Conservation (phyloP, 2,329 filamentous ascomycete genomes). For the Microdochium trichocladiopsis region DNA sequence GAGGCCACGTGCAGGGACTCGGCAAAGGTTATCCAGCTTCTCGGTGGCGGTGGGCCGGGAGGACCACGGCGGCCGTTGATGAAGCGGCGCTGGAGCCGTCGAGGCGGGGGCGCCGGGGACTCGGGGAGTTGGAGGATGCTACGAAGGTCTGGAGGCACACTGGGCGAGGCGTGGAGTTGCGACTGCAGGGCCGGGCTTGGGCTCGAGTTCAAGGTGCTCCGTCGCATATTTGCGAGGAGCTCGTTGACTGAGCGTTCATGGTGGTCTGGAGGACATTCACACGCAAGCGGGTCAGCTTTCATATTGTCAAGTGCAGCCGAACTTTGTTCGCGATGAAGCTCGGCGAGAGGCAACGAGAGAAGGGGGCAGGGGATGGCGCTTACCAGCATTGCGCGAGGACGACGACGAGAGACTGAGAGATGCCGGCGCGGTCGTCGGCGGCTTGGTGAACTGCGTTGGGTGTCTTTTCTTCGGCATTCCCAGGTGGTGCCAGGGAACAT, state of each 20-base stretch:
- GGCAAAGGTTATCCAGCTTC: conserved; percentile 43
- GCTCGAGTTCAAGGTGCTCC: conserved; percentile 26
- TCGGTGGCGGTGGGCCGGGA: conserved; percentile 51
- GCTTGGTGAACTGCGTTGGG: conserved; percentile 48
- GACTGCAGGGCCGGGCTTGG: conserved; percentile 16
- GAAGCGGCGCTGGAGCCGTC: conserved; percentile 37
- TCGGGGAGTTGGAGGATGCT: conserved; percentile 54
- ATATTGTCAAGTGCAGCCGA: neutral
- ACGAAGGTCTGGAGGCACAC: conserved; percentile 51
- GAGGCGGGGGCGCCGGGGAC: conserved; percentile 42
- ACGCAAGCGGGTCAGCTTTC: neutral
- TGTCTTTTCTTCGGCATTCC: conserved; percentile 59
- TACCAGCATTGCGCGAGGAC: conserved; percentile 15
- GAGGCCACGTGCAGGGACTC: conserved; percentile 18
- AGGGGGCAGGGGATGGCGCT: conserved; percentile 5
- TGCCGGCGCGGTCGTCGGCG: conserved; percentile 45
- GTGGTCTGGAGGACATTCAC: conserved; percentile 13
- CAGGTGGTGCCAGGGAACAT: neutral
- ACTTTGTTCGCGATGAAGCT: neutral
- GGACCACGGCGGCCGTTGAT: conserved; percentile 42
- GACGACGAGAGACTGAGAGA: conserved; percentile 33
- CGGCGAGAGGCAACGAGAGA: conserved; percentile 1
- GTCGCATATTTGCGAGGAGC: conserved; percentile 49
- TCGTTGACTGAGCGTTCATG: conserved; percentile 48
- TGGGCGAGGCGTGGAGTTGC: conserved; percentile 30